Conservation (phyloP, 208 protist genomes). For the Trypanosomatidae sp. region DNA sequence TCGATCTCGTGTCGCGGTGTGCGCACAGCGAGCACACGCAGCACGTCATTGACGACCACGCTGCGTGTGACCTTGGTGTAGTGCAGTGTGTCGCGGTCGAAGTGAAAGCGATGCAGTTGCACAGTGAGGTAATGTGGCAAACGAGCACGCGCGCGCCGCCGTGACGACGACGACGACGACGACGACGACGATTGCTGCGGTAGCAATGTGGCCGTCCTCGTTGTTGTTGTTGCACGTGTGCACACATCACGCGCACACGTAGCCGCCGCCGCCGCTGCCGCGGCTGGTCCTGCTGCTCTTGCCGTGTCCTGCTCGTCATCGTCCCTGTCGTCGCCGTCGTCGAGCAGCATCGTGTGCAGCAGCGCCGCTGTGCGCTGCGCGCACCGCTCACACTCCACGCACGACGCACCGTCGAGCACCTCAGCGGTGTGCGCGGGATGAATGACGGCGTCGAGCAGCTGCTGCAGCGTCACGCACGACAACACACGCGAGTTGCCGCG, state of each 20-base stretch:
- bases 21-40: slow-evolving; percentile 15
- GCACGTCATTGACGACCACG: slow-evolving; percentile 32
- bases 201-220: no score
- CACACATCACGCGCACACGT: no score
- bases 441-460: slow-evolving; percentile 19
- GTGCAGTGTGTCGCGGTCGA: slow-evolving; percentile 9
- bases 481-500: background rate
- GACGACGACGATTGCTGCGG: no score
- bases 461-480: slow-evolving; percentile 16
- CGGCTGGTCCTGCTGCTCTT: no score
- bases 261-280: no score
- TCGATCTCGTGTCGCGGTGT: background rate
- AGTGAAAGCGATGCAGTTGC: slow-evolving; percentile 57
- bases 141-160: slow-evolving; percentile 6
- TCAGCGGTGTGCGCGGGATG: slow-evolving; percentile 22
- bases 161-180: background rate
- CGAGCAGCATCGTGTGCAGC: slow-evolving; percentile 18
- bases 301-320: no score
- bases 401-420: slow-evolving; percentile 19
- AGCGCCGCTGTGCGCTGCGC: slow-evolving; percentile 12
- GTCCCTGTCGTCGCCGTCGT: no score
- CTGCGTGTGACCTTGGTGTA: slow-evolving; percentile 35
- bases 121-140: slow-evolving; percentile 30
- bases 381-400: no score
- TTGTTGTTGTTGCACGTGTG: no score